A percentile compares a stretch with the other conserved stretches of the same genome.
Evolutionary conservation across 2,329 filamentous ascomycete species (phyloP).

Genomic region (Tolypocladium paradoxum): DNA sequence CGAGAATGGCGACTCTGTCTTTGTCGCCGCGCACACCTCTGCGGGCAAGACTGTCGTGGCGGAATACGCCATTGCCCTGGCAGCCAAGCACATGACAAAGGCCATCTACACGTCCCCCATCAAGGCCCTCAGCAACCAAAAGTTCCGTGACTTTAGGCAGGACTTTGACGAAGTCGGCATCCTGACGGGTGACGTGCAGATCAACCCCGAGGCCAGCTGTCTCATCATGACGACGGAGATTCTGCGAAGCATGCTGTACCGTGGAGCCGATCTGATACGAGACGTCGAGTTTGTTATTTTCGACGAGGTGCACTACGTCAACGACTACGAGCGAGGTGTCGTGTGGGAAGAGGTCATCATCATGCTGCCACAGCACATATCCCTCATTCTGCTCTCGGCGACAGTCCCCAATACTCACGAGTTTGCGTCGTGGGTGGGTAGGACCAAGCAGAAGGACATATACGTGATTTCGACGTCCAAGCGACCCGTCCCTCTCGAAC

Average conservation of each 20-base stretch:
- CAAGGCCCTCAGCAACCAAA: slow-evolving; percentile 96
- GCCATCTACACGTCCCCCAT: slow-evolving; percentile 98
- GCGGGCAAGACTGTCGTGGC: slow-evolving; percentile 97
- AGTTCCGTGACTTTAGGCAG: slow-evolving; percentile 88
- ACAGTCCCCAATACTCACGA: slow-evolving; percentile 97
- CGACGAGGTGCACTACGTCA: slow-evolving; percentile 98
- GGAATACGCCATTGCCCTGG: slow-evolving; percentile 93
- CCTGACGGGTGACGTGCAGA: slow-evolving; percentile 93
- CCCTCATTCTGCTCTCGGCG: slow-evolving; percentile 85
- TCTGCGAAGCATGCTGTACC: slow-evolving; percentile 93
- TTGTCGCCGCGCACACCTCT: slow-evolving; percentile 94
- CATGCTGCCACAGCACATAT: slow-evolving; percentile 96
- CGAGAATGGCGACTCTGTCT: slow-evolving; percentile 92
- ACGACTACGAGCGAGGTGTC: slow-evolving; percentile 88
- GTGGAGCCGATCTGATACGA: slow-evolving; percentile 87
- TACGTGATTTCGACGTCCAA: slow-evolving; percentile 98
- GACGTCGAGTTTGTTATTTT: slow-evolving; percentile 99
- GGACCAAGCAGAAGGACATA: slow-evolving; percentile 97
- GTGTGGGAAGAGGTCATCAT: slow-evolving; percentile 99
- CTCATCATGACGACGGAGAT: slow-evolving; percentile 99
- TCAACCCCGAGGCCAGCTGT: slow-evolving; percentile 93
- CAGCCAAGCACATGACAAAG: slow-evolving; percentile 98
- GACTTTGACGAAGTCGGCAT: slow-evolving; percentile 95
- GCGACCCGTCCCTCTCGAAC: slow-evolving; percentile 85
- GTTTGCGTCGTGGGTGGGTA: slow-evolving; percentile 95